Percentiles rank a stretch among this genome's conserved stretches.
These are phyloP conservation scores for Zymoseptoria ardabiliae DNA, from an alignment of 2,329 filamentous ascomycete genomes.

Conservation along the genomic window DNA sequence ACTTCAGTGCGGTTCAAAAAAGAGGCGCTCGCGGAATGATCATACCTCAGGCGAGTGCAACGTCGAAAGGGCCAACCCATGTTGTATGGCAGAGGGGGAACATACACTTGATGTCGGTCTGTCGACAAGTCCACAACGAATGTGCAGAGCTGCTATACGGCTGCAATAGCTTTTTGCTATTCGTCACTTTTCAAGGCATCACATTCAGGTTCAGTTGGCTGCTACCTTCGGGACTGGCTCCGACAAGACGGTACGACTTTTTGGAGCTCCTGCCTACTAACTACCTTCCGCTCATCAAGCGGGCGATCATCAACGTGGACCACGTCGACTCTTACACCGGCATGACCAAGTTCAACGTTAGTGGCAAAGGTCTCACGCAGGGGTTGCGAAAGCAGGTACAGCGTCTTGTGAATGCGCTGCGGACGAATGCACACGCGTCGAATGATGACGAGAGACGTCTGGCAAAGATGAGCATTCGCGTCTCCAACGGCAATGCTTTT, in stretches of 20 bases:
- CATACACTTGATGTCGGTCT: slow-evolving; percentile 34
- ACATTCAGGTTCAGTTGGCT: slow-evolving; percentile 40
- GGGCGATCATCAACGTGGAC: slow-evolving; percentile 40
- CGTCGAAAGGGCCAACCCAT: slow-evolving; percentile 8
- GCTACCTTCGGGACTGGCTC: slow-evolving; percentile 34
- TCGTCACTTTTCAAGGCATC: slow-evolving; percentile 38
- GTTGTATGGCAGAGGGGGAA: slow-evolving; percentile 39
- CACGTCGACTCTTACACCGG: slow-evolving; percentile 44
- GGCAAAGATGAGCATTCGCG: slow-evolving; percentile 18
- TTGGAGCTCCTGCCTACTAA: slow-evolving; percentile 35
- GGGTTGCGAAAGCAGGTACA: slow-evolving; percentile 36
- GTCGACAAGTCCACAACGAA: slow-evolving; percentile 39
- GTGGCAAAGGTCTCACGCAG: slow-evolving; percentile 37
- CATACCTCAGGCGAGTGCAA: slow-evolving; percentile 8
- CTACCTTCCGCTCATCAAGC: slow-evolving; percentile 37
- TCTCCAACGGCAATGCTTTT: slow-evolving; percentile 28
- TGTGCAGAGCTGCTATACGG: slow-evolving; percentile 41
- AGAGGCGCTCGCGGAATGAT: slow-evolving; percentile 21
- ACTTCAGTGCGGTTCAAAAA: slow-evolving; percentile 27
- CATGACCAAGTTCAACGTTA: slow-evolving; percentile 47
- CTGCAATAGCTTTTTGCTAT: slow-evolving; percentile 39
- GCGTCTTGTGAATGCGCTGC: slow-evolving; percentile 34
- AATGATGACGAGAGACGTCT: slow-evolving; percentile 7
- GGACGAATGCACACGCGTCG: slow-evolving; percentile 20
- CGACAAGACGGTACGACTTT: slow-evolving; percentile 34